Evolutionary conservation across 495 filamentous ascomycete genomes (phyloP).

Genomic region (Hyaloscypha bicolor): DNA sequence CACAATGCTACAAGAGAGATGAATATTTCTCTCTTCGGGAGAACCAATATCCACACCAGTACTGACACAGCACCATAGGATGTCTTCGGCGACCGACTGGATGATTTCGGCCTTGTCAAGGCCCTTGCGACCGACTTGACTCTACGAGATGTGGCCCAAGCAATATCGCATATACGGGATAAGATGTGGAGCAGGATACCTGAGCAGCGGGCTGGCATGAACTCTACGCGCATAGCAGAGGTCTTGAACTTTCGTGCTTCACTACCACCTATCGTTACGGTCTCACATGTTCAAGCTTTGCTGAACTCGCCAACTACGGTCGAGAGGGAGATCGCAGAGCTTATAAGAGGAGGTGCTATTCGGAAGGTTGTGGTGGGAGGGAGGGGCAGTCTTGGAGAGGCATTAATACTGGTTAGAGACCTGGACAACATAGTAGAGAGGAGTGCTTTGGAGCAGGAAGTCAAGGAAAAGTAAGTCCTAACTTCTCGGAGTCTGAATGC

Average conservation of each 20-base stretch:
- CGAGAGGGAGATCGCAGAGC: slow-evolving; percentile 72
- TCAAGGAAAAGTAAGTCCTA: slow-evolving; percentile 50
- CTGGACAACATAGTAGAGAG: slow-evolving; percentile 59
- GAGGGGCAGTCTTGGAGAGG: slow-evolving; percentile 69
- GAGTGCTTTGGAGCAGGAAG: slow-evolving; percentile 43
- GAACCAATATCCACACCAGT: too few species aligned
- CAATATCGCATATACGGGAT: slow-evolving; percentile 60
- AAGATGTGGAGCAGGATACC: slow-evolving; percentile 74
- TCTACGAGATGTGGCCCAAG: slow-evolving; percentile 63
- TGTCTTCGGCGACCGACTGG: slow-evolving; percentile 52
- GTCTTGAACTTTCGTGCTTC: slow-evolving; percentile 66
- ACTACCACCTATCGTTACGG: slow-evolving; percentile 70
- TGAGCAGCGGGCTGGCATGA: slow-evolving; percentile 66
- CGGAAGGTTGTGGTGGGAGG: slow-evolving; percentile 69
- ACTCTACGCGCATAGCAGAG: slow-evolving; percentile 69
- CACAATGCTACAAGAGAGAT: too few species aligned
- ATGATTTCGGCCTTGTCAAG: slow-evolving; percentile 56
- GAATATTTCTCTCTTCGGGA: too few species aligned
- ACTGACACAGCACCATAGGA: slow-evolving; percentile 38
- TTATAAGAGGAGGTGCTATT: slow-evolving; percentile 60
- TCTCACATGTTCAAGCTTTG: slow-evolving; percentile 72
- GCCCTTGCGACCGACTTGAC: slow-evolving; percentile 53
- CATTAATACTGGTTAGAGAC: slow-evolving; percentile 64
- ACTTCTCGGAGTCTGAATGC: too few species aligned
- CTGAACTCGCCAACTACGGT: slow-evolving; percentile 65